A percentile compares a stretch with the other conserved stretches of the same genome.
Conservation (phyloP, 768 basidiomycete species). For the Phylloporus rhodoxanthus region DNA sequence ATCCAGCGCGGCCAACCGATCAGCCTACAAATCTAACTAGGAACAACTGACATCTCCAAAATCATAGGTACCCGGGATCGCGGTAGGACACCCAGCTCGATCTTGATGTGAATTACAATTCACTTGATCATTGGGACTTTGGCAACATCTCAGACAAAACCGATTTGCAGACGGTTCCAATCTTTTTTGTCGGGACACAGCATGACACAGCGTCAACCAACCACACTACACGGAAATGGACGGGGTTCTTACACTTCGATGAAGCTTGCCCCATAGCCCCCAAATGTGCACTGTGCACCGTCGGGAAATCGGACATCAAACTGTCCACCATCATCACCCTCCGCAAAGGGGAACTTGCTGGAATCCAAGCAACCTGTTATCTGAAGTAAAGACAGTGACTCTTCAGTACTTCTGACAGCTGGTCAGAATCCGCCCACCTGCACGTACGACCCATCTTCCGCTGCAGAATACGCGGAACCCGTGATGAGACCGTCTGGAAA, state of each 20-base stretch:
- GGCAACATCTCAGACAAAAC: slow-evolving; percentile 48
- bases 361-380: slow-evolving; percentile 37
- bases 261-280: slow-evolving; percentile 47
- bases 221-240: not conserved
- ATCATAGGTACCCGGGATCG: slow-evolving; percentile 42
- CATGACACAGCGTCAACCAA: not conserved
- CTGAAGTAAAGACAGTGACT: slow-evolving; percentile 15
- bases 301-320: slow-evolving; percentile 47
- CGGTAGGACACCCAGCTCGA: slow-evolving; percentile 36
- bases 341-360: slow-evolving; percentile 28
- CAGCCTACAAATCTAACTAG: slow-evolving; percentile 17
- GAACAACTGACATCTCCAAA: slow-evolving; percentile 38
- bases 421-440: slow-evolving; percentile 26
- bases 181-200: slow-evolving; percentile 21
- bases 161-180: slow-evolving; percentile 42
- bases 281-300: slow-evolving; percentile 48
- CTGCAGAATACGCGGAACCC: slow-evolving; percentile 30
- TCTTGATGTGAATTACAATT: slow-evolving; percentile 51
- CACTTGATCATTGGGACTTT: slow-evolving; percentile 35
- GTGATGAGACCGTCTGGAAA: slow-evolving; percentile 36
- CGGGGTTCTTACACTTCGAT: slow-evolving; percentile 39
- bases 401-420: not conserved
- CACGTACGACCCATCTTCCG: slow-evolving; percentile 35
- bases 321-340: slow-evolving; percentile 42
- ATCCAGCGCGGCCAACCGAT: slow-evolving; percentile 8